phyloP scores from a whole-genome alignment of 78 protist species.

The Polysphondylium violaceum region DNA sequence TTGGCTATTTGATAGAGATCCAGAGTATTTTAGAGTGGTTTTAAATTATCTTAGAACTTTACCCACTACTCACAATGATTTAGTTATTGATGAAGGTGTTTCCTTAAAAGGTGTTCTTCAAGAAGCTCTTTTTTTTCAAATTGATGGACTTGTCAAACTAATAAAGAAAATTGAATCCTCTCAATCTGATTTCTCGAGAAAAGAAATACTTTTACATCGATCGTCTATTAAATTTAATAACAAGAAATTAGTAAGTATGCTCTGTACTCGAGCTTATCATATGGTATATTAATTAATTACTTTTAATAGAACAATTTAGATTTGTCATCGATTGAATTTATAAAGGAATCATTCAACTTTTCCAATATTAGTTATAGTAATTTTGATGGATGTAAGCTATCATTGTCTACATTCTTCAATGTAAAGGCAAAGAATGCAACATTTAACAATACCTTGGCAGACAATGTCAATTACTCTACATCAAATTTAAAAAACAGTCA shows the following conservation, averaged over 20 bases:
- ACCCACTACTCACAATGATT: constrained; percentile 3
- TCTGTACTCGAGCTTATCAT: too few species aligned
- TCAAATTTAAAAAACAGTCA: not conserved
- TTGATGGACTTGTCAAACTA: constrained; percentile 9
- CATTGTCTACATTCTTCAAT: constrained; percentile 26
- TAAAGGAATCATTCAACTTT: constrained; percentile 25
- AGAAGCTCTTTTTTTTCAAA: constrained; percentile 68
- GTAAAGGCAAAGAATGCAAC: not conserved
- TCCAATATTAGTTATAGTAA: constrained; percentile 11
- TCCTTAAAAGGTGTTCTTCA: constrained; percentile 58
- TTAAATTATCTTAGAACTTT: constrained; percentile 51
- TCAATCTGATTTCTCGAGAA: constrained; percentile 36
- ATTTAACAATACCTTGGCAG: not conserved
- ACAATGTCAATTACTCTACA: constrained; percentile 22
- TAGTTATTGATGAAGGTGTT: constrained; percentile 45
- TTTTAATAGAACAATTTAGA: constrained; percentile 20
- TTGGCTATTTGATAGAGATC: constrained; percentile 60
- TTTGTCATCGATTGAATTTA: constrained; percentile 41
- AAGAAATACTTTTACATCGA: constrained; percentile 32
- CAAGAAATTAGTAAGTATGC: not conserved
- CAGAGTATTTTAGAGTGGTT: constrained; percentile 60
- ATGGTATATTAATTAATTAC: too few species aligned
- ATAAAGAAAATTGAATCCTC: not conserved
- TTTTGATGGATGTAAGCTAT: constrained; percentile 10
- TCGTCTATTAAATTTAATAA: constrained; percentile 1